These are phyloP conservation scores for Aspergillus neotritici DNA, from an alignment of 2,329 filamentous ascomycete species.

Conservation along the genomic window DNA sequence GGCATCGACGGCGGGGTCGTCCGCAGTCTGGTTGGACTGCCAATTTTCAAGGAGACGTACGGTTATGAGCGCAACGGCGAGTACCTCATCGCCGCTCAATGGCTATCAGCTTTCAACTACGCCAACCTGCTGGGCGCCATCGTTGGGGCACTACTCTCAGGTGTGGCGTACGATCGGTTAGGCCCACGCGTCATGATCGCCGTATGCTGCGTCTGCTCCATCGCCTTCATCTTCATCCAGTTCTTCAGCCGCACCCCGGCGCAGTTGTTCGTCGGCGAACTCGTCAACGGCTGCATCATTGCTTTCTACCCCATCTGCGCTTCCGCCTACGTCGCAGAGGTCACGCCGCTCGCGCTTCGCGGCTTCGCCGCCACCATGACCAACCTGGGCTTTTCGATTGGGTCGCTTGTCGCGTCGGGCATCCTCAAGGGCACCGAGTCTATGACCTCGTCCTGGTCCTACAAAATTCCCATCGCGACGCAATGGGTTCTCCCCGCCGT, in stretches of 20 bases:
- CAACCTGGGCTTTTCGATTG: slow-evolving; percentile 28
- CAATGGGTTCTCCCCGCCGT: slow-evolving; percentile 21
- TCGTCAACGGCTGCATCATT: slow-evolving; percentile 57
- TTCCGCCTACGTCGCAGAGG: slow-evolving; percentile 31
- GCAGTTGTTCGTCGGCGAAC: slow-evolving; percentile 55
- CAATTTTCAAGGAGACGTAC: slow-evolving; percentile 23
- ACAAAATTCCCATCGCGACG: slow-evolving; percentile 22
- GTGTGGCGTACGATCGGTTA: slow-evolving; percentile 23
- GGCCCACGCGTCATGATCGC: slow-evolving; percentile 23
- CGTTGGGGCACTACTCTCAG: slow-evolving; percentile 21
- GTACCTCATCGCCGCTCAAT: slow-evolving; percentile 21
- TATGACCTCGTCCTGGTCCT: slow-evolving; percentile 14
- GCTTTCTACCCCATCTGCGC: slow-evolving; percentile 57
- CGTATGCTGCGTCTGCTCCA: slow-evolving; percentile 23
- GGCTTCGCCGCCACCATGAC: slow-evolving; percentile 26
- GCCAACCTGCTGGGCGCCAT: slow-evolving; percentile 23
- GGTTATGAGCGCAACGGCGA: slow-evolving; percentile 22
- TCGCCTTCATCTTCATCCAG: slow-evolving; percentile 55
- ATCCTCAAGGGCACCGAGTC: slow-evolving; percentile 22
- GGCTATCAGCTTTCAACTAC: slow-evolving; percentile 25
- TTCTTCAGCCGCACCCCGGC: slow-evolving; percentile 55
- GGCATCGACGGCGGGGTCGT: slow-evolving; percentile 23
- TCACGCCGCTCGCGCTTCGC: slow-evolving; percentile 26
- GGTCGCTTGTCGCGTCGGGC: slow-evolving; percentile 28
- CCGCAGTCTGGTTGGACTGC: slow-evolving; percentile 22